These are phyloP conservation scores for Fimicolochytrium jonesii DNA, from an alignment of 192 early-diverging fungal species.

Conservation along the genomic window DNA sequence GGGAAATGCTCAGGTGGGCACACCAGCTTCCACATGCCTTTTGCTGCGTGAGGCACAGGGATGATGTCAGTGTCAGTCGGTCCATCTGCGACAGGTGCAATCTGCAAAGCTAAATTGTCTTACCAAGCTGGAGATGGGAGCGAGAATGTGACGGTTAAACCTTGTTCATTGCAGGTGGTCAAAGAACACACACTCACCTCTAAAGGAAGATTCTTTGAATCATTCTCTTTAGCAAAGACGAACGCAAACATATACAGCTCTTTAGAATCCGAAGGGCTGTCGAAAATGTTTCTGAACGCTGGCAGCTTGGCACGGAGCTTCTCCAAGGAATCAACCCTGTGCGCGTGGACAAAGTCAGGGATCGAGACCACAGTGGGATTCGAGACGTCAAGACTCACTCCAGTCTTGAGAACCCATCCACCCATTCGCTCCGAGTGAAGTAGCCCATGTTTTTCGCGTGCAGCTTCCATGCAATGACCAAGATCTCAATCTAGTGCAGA, in stretches of 20 bases:
- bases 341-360: neutral
- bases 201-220: conserved; percentile 56
- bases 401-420: conserved; percentile 20
- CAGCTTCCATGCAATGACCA: conserved; percentile 26
- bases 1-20: conserved; percentile 33
- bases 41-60: conserved; percentile 31
- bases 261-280: conserved; percentile 40
- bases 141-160: too few species aligned
- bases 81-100: too few species aligned
- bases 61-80: too few species aligned
- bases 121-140: too few species aligned
- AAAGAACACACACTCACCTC: too few species aligned
- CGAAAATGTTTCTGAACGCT: conserved; percentile 1
- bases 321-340: conserved; percentile 23
- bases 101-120: too few species aligned
- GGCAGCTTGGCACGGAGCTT: neutral
- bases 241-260: conserved; percentile 64
- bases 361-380: neutral
- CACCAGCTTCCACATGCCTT: conserved; percentile 49
- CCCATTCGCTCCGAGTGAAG: conserved; percentile 26
- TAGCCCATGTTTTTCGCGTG: conserved; percentile 26
- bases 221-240: conserved; percentile 57
- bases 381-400: neutral
- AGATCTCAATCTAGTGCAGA: conserved; percentile 18
- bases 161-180: too few species aligned